A percentile compares a stretch with the other conserved stretches of the same genome.
Evolutionary conservation across 345 rosid species (phyloP).

Genomic region (Eutrema heterophyllum): DNA sequence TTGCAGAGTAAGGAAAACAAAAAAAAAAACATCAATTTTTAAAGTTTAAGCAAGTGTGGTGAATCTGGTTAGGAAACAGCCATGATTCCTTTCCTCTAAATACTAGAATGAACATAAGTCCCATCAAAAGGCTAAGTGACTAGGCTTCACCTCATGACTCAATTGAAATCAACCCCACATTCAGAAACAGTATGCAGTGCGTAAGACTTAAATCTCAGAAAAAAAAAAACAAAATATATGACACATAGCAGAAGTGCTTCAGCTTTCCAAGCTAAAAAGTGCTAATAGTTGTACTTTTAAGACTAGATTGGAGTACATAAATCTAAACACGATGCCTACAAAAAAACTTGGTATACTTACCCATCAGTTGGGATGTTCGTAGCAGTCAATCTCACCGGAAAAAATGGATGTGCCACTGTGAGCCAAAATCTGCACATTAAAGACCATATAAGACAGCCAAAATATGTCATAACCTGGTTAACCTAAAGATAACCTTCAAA

Average conservation of each 20-base stretch:
- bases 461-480: not conserved
- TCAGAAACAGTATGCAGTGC: constrained; percentile 1
- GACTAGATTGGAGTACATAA: not conserved
- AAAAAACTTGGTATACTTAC: constrained; percentile 39
- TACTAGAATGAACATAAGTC: constrained; percentile 7
- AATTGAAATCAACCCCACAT: not conserved
- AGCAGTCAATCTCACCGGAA: constrained; percentile 55
- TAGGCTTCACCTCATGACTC: not conserved
- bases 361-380: constrained; percentile 68
- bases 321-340: not conserved
- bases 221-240: not conserved
- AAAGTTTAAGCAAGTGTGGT: not conserved
- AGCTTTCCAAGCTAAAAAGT: not conserved
- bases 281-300: not conserved
- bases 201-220: not conserved
- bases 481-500: not conserved
- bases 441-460: constrained; percentile 6
- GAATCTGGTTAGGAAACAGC: not conserved
- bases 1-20: constrained; percentile 7
- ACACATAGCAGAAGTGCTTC: not conserved
- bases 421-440: constrained; percentile 63
- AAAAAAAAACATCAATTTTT: not conserved
- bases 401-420: constrained; percentile 52
- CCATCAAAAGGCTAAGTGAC: not conserved
- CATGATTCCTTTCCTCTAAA: not conserved